Conservation (phyloP, 345 rosid species). For the Citrus trifoliata region DNA sequence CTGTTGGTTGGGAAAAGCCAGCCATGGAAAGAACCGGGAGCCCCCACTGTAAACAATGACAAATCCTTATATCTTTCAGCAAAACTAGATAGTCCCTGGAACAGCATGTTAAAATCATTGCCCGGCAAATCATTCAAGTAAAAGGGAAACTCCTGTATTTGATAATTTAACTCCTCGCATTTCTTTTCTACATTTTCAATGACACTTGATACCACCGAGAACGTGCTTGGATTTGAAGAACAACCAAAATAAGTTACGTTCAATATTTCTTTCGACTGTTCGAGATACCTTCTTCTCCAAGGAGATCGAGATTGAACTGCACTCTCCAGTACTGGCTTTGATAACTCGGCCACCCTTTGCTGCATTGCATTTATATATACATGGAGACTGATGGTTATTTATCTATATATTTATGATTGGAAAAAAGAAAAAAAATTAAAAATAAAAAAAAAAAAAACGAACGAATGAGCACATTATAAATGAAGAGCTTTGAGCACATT, state of each 20-base stretch:
- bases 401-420: too few species aligned
- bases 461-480: neutral
- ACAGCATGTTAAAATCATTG: constrained; percentile 32
- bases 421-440: too few species aligned
- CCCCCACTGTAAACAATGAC: constrained; percentile 12
- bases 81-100: neutral
- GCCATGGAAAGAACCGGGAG: constrained; percentile 29
- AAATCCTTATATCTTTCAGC: neutral
- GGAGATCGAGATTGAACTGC: constrained; percentile 2
- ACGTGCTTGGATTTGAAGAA: constrained; percentile 11
- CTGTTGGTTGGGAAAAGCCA: constrained; percentile 16
- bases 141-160: constrained; percentile 10
- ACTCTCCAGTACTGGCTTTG: constrained; percentile 11
- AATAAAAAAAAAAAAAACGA: neutral
- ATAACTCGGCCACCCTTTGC: constrained; percentile 5
- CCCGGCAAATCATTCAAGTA: constrained; percentile 24
- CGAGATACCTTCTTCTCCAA: neutral
- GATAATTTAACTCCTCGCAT: neutral
- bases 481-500: neutral
- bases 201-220: constrained; percentile 6
- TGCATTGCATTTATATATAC: neutral
- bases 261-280: neutral
- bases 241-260: constrained; percentile 29
- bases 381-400: neutral
- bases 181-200: neutral